These are phyloP conservation scores for Myriosclerotinia duriaeana DNA, from an alignment of 2,329 filamentous ascomycete genomes.

Conservation along the genomic window DNA sequence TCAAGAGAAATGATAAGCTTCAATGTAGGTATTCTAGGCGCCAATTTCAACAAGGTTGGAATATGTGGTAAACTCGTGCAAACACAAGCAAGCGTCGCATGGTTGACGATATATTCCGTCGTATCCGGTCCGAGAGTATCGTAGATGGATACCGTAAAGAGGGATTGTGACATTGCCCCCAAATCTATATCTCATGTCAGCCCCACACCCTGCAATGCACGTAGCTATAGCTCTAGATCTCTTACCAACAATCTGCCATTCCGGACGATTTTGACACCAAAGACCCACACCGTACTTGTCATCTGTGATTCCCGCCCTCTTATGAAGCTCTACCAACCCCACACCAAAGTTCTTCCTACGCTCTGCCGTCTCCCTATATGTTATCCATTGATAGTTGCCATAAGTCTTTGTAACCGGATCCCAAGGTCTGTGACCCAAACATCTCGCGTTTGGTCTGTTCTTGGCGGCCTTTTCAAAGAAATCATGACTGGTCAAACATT, in stretches of 20 bases:
- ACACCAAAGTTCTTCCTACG: conserved; percentile 82
- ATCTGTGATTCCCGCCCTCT: conserved; percentile 64
- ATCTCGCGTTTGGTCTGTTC: conserved; percentile 64
- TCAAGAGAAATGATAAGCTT: conserved; percentile 90
- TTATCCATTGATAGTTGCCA: conserved; percentile 77
- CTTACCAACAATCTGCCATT: conserved; percentile 81
- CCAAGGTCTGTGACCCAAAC: conserved; percentile 79
- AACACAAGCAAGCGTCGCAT: conserved; percentile 73
- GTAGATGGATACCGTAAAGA: conserved; percentile 92
- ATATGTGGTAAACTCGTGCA: conserved; percentile 80
- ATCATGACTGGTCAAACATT: conserved; percentile 72
- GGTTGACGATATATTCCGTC: conserved; percentile 94
- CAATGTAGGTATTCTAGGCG: conserved; percentile 70
- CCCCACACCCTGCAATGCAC: neutral
- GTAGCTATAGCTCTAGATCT: conserved; percentile 6
- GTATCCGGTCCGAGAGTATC: conserved; percentile 90
- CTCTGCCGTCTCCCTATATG: conserved; percentile 75
- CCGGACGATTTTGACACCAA: conserved; percentile 83
- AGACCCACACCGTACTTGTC: conserved; percentile 73
- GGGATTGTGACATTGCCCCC: conserved; percentile 79
- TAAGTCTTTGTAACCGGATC: conserved; percentile 71
- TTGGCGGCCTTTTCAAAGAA: conserved; percentile 70
- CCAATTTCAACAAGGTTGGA: conserved; percentile 75
- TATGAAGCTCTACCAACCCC: conserved; percentile 80
- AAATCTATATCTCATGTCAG: conserved; percentile 60